Percentiles rank a stretch among this genome's conserved stretches.
Conservation (phyloP, 345 rosid species). For the Populus davidiana region DNA sequence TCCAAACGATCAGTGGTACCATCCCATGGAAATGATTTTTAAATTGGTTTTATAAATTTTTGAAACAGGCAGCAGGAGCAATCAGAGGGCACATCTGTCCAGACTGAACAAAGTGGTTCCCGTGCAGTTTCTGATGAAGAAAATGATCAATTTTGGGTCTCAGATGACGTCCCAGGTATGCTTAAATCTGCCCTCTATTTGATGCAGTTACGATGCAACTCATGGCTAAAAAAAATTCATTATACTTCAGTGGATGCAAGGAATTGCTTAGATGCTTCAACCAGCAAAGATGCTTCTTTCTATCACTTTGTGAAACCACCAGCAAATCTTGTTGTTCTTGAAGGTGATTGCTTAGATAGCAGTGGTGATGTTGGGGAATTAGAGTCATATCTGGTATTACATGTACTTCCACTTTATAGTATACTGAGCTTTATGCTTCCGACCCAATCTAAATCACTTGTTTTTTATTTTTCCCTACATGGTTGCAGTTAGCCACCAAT, state of each 20-base stretch:
- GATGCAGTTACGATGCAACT: conserved; percentile 4
- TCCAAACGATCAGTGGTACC: too few species aligned
- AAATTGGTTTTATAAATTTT: background rate
- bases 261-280: conserved; percentile 64
- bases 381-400: conserved; percentile 89
- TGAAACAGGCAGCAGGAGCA: conserved; percentile 63
- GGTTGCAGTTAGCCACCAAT: conserved; percentile 74
- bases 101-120: conserved; percentile 40
- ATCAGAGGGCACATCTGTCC: conserved; percentile 38
- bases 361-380: conserved; percentile 72
- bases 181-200: background rate
- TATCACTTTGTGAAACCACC: conserved; percentile 84
- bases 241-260: conserved; percentile 64
- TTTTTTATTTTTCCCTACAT: conserved; percentile 4
- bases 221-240: conserved; percentile 10
- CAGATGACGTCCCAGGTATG: conserved; percentile 75
- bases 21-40: background rate
- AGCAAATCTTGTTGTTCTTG: conserved; percentile 86
- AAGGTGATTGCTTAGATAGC: conserved; percentile 87
- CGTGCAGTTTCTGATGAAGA: conserved; percentile 48
- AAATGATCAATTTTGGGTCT: conserved; percentile 69
- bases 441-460: conserved; percentile 9
- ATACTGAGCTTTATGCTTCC: conserved; percentile 10
- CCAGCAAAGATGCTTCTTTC: conserved; percentile 45
- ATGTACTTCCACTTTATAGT: conserved; percentile 15